phyloP scores from a whole-genome alignment of 2,329 filamentous ascomycete genomes.

The Xylaria sp. region DNA sequence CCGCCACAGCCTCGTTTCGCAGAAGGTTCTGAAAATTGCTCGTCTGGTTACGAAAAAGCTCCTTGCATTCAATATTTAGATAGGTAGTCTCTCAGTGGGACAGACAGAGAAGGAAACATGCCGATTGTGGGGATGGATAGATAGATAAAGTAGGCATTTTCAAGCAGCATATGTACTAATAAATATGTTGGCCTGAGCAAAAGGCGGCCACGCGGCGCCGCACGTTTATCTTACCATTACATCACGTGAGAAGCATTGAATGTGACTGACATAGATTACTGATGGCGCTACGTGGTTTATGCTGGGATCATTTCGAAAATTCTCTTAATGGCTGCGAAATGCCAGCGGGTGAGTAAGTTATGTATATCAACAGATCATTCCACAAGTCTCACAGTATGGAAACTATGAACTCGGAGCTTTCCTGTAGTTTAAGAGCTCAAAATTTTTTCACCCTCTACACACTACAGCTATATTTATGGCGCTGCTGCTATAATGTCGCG shows the following conservation, averaged over 20 bases:
- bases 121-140: slow-evolving; percentile 28
- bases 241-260: background rate
- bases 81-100: slow-evolving; percentile 28
- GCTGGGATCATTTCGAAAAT: too few species aligned
- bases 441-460: too few species aligned
- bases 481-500: slow-evolving; percentile 18
- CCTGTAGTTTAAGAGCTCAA: too few species aligned
- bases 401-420: background rate
- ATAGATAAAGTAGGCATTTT: slow-evolving; percentile 23
- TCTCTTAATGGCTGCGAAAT: background rate
- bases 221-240: background rate
- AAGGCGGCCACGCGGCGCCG: background rate
- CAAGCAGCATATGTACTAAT: slow-evolving; percentile 29
- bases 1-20: background rate
- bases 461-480: background rate
- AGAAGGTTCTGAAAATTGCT: background rate
- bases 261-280: background rate
- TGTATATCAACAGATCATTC: background rate
- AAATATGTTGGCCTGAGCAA: slow-evolving; percentile 20
- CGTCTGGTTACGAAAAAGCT: slow-evolving; percentile 27
- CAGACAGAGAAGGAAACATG: slow-evolving; percentile 16
- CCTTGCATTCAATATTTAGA: slow-evolving; percentile 23
- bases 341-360: background rate
- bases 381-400: background rate
- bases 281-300: too few species aligned